Base-by-base conservation (phyloP, 176 grass and related monocot species). In the Musa beccarii region DNA sequence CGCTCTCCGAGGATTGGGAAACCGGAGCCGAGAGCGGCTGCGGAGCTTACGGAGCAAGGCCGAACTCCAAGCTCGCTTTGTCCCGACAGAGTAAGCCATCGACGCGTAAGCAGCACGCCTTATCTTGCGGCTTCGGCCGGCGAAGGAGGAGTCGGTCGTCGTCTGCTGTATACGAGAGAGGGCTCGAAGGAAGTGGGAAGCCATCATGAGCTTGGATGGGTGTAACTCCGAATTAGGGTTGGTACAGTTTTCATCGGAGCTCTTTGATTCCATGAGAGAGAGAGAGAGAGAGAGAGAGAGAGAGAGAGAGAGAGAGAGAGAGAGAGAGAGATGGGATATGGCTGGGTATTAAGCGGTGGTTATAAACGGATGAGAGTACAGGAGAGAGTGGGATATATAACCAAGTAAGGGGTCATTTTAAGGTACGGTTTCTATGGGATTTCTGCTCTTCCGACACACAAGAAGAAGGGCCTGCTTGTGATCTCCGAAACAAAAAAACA, bases 131-230 rank as follows among this genome's bases (percentile, higher is more conserved):
- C 49, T 50, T 12, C 64, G 77, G 25, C 13, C 2, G 53, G 52
- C 8, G 16, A 20, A 16, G 11, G 77, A 70, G 53, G 24, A 1
- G 2, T 9, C 1, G 51, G 51, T 9, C 1, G 66, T 3, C 9
- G 21, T 10, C 1, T 50, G 26, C 4, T 70, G 25, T 66, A 79
- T 49, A 11, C 13, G 77, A 26, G 22, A n/a, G 65, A 79, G 77
- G n/a, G 65, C 53, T 25, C 53, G 10, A 8, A 79, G 25, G 51
- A 79, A 79, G 24, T 70, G 66, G 5, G 59, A 71, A 53, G 66
- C 66, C 66, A 23, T 52, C 53, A 59, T 70, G 52, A 7, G n/a
- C 26, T 75, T 59, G 14, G 29, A 13, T 24, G 22, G 22, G 43
- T 69, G 28, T 43, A 12, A 22, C 25, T n/a, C 2, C 1, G 4